phyloP scores from a whole-genome alignment of 768 basidiomycete genomes.

The Tricholoma bakamatsutake region DNA sequence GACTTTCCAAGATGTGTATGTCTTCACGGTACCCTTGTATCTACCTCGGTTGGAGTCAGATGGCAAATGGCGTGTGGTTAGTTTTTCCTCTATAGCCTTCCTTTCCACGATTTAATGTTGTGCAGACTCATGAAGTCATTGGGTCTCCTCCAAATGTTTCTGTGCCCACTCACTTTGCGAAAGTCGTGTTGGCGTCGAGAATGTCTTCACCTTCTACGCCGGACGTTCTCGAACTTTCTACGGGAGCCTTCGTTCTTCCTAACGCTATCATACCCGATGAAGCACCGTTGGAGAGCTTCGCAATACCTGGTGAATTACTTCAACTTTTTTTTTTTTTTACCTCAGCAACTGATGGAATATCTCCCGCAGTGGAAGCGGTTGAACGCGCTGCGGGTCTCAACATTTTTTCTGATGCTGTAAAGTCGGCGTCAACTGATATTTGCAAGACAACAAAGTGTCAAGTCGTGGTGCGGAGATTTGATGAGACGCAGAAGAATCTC shows the following conservation, averaged over 20 bases:
- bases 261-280: constrained; percentile 91
- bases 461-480: constrained; percentile 82
- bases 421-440: constrained; percentile 71
- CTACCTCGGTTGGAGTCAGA: constrained; percentile 80
- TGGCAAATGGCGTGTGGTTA: constrained; percentile 92
- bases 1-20: constrained; percentile 91
- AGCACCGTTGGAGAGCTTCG: constrained; percentile 71
- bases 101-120: background rate
- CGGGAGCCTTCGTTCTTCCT: constrained; percentile 94
- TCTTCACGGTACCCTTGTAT: constrained; percentile 97
- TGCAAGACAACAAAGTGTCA: constrained; percentile 89
- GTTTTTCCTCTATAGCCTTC: constrained; percentile 23
- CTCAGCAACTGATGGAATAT: background rate
- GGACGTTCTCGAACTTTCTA: constrained; percentile 66
- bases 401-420: constrained; percentile 80
- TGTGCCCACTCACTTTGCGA: constrained; percentile 98
- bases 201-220: constrained; percentile 71
- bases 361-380: constrained; percentile 73
- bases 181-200: constrained; percentile 79
- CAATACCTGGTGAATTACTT: constrained; percentile 61
- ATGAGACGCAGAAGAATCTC: constrained; percentile 76
- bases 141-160: constrained; percentile 85
- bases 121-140: constrained; percentile 89
- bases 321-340: background rate
- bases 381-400: constrained; percentile 86